Evolutionary conservation across 2,329 filamentous ascomycete species (phyloP).

Genomic region (Orbilia quercus): DNA sequence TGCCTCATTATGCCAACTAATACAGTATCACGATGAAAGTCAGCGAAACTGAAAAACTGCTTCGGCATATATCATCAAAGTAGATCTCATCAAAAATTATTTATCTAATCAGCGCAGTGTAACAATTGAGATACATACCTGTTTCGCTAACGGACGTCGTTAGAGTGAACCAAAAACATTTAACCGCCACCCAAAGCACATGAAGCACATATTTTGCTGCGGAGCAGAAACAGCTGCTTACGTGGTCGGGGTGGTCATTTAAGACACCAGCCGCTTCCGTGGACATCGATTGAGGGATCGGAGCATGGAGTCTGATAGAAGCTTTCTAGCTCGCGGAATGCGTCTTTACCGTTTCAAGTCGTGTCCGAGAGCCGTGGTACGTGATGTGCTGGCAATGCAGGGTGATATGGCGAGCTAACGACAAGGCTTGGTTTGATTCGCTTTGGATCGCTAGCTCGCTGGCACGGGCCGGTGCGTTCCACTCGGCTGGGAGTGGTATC

Average conservation of each 20-base stretch:
- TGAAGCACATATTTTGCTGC: slow-evolving; percentile 21
- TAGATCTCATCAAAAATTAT: too few relatives aligned
- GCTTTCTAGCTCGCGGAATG: not conserved
- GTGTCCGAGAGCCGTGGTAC: slow-evolving; percentile 10
- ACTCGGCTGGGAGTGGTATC: not conserved
- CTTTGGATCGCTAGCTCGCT: too few relatives aligned
- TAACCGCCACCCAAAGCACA: slow-evolving; percentile 12
- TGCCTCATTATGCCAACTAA: slow-evolving; percentile 36
- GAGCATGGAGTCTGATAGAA: slow-evolving; percentile 5
- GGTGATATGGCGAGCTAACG: slow-evolving; percentile 38
- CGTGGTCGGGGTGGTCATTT: slow-evolving; percentile 16
- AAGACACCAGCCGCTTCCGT: slow-evolving; percentile 27
- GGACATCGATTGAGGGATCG: slow-evolving; percentile 33
- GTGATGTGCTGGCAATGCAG: slow-evolving; percentile 50
- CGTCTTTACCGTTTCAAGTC: not conserved
- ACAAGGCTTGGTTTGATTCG: not conserved
- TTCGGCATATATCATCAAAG: too few relatives aligned
- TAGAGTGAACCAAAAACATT: slow-evolving; percentile 19
- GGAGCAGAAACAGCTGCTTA: slow-evolving; percentile 13
- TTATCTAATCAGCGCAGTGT: too few relatives aligned
- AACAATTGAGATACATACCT: slow-evolving; percentile 8
- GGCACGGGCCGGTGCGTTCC: too few relatives aligned
- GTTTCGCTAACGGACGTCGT: slow-evolving; percentile 17
- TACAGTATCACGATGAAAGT: too few relatives aligned
- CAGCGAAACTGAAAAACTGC: not conserved